Evolutionary conservation across 2,329 filamentous ascomycete species (phyloP).

Genomic region (Tolypocladium tropicale): DNA sequence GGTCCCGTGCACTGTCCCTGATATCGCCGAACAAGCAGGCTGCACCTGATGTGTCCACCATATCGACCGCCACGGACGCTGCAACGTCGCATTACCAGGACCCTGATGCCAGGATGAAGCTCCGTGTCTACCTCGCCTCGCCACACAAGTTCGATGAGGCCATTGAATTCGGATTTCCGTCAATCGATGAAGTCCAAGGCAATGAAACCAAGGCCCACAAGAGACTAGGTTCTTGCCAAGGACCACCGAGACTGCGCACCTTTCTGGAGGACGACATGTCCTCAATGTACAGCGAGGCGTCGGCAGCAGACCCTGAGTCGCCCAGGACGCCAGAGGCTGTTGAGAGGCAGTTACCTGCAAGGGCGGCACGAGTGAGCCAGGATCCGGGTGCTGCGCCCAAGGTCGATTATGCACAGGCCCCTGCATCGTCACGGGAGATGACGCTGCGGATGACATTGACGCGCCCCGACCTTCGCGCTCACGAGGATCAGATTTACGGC

Average conservation of each 20-base stretch:
- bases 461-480: conserved; percentile 70
- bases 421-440: conserved; percentile 67
- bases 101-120: conserved; percentile 74
- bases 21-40: conserved; percentile 36
- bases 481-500: conserved; percentile 62
- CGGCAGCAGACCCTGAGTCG: conserved; percentile 48
- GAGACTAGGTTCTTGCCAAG: conserved; percentile 13
- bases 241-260: conserved; percentile 36
- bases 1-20: conserved; percentile 44
- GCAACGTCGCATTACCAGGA: conserved; percentile 80
- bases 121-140: conserved; percentile 77
- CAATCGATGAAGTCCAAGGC: conserved; percentile 34
- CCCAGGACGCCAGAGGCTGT: conserved; percentile 43
- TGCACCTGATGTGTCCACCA: conserved; percentile 10
- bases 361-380: conserved; percentile 14
- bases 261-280: conserved; percentile 49
- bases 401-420: conserved; percentile 37
- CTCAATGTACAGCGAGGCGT: conserved; percentile 44
- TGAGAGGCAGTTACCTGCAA: conserved; percentile 25
- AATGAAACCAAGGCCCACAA: conserved; percentile 16
- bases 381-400: conserved; percentile 18
- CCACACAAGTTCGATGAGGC: conserved; percentile 94
- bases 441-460: conserved; percentile 94
- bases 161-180: conserved; percentile 85
- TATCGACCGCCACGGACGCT: conserved; percentile 44